Base-by-base conservation (phyloP, 2,329 filamentous ascomycete species). In the Macrophomina pseudophaseolina region DNA sequence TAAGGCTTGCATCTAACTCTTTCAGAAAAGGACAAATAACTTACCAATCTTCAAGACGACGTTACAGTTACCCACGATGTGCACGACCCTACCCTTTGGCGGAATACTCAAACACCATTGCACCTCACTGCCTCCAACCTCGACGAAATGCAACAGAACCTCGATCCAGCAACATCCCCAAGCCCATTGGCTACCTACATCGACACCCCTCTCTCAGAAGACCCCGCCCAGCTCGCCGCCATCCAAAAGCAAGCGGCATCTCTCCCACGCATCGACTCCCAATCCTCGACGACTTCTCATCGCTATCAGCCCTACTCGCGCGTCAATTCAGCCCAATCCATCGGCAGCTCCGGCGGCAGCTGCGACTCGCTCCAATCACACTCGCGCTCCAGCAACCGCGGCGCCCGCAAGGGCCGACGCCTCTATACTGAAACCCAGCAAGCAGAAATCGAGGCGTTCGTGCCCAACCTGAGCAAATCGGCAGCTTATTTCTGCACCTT, bases 401-500 rank as follows among this genome's bases (percentile, higher is more conserved):
- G 42, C 12, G 42, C 42, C 42, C 42, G 42, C 5, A 9, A 14
- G 11, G 12, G 42, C 16, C 42, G 42, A 5, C 42, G 42, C 5
- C 42, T 44, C 16, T 44, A 44, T 14, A 16, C 42, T 2, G 42
- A 44, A 14, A 16, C 16, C 12, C 42, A 44, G 16, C 42, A 44
- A 14, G 35, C 35, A 8, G 42, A 44, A 5, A 5, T 7, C 11
- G 42, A 14, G 16, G 42, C 11, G 12, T 44, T 44, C 42, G 12
- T 14, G 8, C 42, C 42, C 42, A n/a, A 44, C 42, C 7, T 44
- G 16, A 44, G 42, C 42, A 44, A 44, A 44, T 14, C 42, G 7
- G 9, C 42, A 9, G 42, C 42, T 14, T 64, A 12, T 48, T 40
- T 28, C 8, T 64, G 62, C 23, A 64, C 62, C 6, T 53, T 64